Evolutionary conservation across 805 yeast species (phyloP), one percentile per base, ranked within the genome.

Genomic region (Torulaspora gathmanii): DNA sequence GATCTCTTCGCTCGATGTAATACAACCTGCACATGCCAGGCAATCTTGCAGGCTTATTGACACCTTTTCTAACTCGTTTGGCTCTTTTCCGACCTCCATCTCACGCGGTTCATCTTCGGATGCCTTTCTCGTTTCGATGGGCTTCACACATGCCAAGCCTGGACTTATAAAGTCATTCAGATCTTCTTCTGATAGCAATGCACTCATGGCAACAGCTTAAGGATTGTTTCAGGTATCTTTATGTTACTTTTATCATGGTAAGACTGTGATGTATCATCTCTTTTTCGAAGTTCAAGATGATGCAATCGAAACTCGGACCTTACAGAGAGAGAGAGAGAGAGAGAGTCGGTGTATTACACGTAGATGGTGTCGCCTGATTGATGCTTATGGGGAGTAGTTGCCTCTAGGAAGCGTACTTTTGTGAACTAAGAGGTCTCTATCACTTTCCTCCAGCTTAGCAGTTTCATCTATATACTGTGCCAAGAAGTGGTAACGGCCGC

Each of bases 1-100:
- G 5, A 93, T 88, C 51, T 91, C 96, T 61, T 93, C 99, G n/a
- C 96, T 95, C 4, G 96, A 86, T 0, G 99, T 93, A 44, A 93
- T 88, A 64, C 99, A 93, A 0, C 99, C 99, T 7, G 95, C 81
- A 61, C 99, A 93, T 0, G 99, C 99, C 43, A 93, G 70, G 66
- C 99, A 93, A 69, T 93, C 99, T 15, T 89, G 82, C 40, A 93
- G 68, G 1, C 93, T 84, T 37, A 93, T 91, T 52, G 86, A 91
- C 0, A 97, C 98, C 42, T 88, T 81, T 22, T 82, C 75, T 5
- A 88, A 69, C 15, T 71, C 69, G 28, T 74, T 71, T 3, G 72
- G 80, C 48, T 79, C 82, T 37, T 75, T 73, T 5, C 83, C 78
- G 2, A 88, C 89, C 54, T 86, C 90, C 8, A 80, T 57, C 6